Evolutionary conservation across 2,329 filamentous ascomycete genomes (phyloP).

Genomic region (Coccinonectria pachysandricola): DNA sequence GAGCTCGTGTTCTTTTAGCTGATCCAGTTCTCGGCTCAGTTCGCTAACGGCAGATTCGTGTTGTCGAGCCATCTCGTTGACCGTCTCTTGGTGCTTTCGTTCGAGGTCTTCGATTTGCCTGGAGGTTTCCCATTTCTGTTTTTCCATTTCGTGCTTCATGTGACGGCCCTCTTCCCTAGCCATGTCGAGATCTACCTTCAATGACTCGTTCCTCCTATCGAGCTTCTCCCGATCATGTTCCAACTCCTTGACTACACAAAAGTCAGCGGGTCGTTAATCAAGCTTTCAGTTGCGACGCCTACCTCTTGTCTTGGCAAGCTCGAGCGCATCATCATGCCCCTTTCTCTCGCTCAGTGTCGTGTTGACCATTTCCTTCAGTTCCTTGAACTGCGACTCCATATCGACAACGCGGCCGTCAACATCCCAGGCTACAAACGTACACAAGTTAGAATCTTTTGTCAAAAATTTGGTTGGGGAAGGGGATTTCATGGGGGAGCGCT

Average conservation of each 20-base stretch:
- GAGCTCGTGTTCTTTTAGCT: constrained; percentile 32
- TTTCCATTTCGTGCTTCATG: constrained; percentile 26
- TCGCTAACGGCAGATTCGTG: constrained; percentile 24
- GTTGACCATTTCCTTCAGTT: constrained; percentile 63
- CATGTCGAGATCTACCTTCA: constrained; percentile 55
- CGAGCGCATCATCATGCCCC: constrained; percentile 62
- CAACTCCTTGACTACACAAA: constrained; percentile 33
- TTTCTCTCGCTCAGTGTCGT: constrained; percentile 57
- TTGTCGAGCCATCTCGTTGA: constrained; percentile 26
- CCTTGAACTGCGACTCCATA: constrained; percentile 64
- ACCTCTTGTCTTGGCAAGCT: constrained; percentile 67
- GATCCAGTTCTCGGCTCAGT: constrained; percentile 35
- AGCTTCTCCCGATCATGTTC: constrained; percentile 38
- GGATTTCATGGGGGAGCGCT: constrained; percentile 28
- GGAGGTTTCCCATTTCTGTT: constrained; percentile 25
- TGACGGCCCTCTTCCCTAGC: constrained; percentile 27
- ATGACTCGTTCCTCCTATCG: constrained; percentile 33
- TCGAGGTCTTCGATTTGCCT: constrained; percentile 45
- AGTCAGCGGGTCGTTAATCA: background rate
- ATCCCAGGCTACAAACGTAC: constrained; percentile 61
- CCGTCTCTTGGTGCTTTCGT: constrained; percentile 24
- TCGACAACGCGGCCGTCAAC: constrained; percentile 65
- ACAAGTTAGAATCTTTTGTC: constrained; percentile 63
- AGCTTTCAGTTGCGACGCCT: constrained; percentile 21
- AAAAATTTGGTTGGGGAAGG: constrained; percentile 48